Percentiles rank a stretch among this genome's conserved stretches.
Conservation (phyloP, 371 early-diverging fungal species). For the Gilbertella persicaria region DNA sequence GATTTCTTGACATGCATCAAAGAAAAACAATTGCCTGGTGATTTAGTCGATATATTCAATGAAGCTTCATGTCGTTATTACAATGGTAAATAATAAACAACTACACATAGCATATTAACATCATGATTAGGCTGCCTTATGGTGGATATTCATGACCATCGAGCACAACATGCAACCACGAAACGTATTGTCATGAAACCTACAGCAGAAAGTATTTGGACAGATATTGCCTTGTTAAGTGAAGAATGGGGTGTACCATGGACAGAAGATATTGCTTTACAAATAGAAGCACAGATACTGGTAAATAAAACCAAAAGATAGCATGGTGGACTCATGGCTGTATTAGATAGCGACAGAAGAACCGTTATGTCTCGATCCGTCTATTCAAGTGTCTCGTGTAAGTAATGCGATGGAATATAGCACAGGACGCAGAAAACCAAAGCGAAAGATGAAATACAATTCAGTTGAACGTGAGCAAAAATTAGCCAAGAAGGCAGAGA, state of each 20-base stretch:
- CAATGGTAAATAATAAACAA: constrained; percentile 38
- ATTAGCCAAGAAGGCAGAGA: constrained; percentile 59
- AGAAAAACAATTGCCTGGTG: constrained; percentile 57
- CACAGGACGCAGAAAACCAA: constrained; percentile 34
- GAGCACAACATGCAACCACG: constrained; percentile 20
- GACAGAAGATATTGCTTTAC: constrained; percentile 53
- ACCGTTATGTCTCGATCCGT: constrained; percentile 61
- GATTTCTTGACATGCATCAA: constrained; percentile 59
- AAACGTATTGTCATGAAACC: constrained; percentile 58
- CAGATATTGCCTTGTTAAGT: constrained; percentile 56
- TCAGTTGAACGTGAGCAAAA: constrained; percentile 63
- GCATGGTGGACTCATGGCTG: background rate
- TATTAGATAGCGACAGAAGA: constrained; percentile 59
- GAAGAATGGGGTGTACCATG: constrained; percentile 56
- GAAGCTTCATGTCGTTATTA: constrained; percentile 62
- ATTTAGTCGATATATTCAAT: constrained; percentile 61
- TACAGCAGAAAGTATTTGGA: constrained; percentile 62
- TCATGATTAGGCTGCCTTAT: constrained; percentile 50
- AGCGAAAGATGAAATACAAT: constrained; percentile 61
- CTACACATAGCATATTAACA: background rate
- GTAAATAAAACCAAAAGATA: constrained; percentile 46
- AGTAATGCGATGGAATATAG: constrained; percentile 58
- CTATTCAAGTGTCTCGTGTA: constrained; percentile 56
- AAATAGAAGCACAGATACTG: constrained; percentile 60
- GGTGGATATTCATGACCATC: constrained; percentile 62